Evolutionary conservation across 768 basidiomycete species (phyloP), one percentile per base, ranked within the genome.

Genomic region (Tulasnella calospora): DNA sequence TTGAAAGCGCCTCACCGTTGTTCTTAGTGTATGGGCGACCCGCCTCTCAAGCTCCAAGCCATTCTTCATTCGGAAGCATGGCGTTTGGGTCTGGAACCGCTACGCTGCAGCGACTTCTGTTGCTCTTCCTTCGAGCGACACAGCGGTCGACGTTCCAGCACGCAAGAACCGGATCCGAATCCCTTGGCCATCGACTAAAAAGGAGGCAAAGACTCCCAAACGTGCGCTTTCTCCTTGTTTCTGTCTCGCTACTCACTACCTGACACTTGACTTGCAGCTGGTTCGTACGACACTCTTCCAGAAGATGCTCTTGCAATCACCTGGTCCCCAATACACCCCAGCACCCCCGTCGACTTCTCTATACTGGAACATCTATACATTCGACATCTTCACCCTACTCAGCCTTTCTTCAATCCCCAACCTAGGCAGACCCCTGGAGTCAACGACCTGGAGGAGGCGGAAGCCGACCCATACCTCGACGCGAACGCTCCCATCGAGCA

Each of bases 21-120:
- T 79, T 57, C 72, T 74, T 79, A 95, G 94, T 17, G 91, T 95
- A 0, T 95, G 93, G 84, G 94, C 93, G 3, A 88, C 87, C 78
- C 92, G 94, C 38, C 73, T 94, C 55, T 89, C 89, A 67, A 90
- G 88, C 13, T 87, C 91, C 23, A 82, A 86, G 19, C 89, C 93
- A 2, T 84, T 85, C 71, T 95, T 90, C 89, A 87, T 89, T 79
- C 86, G 86, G 4, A 84, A 85, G 77, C 83, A 86, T 57, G 87
- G 87, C 80, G 87, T 89, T 36, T 94, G 87, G 82, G 86, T 90
- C 33, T 95, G 94, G 94, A 87, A 88, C 67, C 90, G 94, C 75
- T 89, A 89, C 79, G 92, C 92, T 7, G 87, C 88, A 0, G 88
- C 87, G 71, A 94, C 92, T 12, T 84, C 86, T 0, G 93, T 94